Conservation (phyloP, 257 asterid genomes). For the Plantago major region DNA sequence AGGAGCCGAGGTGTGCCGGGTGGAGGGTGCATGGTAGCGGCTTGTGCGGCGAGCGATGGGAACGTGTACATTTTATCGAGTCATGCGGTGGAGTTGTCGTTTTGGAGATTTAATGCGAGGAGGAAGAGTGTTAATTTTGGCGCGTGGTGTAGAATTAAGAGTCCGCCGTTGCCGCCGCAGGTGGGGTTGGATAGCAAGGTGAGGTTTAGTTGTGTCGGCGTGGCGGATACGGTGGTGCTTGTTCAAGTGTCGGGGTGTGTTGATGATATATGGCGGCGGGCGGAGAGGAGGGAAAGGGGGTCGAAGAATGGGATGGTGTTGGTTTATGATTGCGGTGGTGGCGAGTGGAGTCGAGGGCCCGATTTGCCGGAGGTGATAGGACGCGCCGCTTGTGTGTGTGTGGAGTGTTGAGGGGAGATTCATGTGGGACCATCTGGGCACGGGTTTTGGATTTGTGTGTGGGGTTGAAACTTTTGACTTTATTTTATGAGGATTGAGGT, state of each 20-base stretch:
- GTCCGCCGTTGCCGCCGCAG: conserved; percentile 85
- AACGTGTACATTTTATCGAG: conserved; percentile 58
- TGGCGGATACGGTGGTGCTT: conserved; percentile 58
- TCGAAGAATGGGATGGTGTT: conserved; percentile 63
- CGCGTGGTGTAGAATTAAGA: conserved; percentile 63
- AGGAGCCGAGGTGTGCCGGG: conserved; percentile 65
- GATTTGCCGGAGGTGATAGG: conserved; percentile 72
- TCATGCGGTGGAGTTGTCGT: conserved; percentile 88
- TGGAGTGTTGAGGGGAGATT: conserved; percentile 47
- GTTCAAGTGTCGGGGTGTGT: conserved; percentile 79
- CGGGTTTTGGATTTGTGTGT: conserved; percentile 17
- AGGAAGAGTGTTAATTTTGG: conserved; percentile 44
- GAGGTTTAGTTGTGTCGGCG: conserved; percentile 71
- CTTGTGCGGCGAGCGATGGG: conserved; percentile 44
- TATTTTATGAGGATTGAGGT: conserved; percentile 25
- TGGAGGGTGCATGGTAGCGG: conserved; percentile 92
- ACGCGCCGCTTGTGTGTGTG: conserved; percentile 93
- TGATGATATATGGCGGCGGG: conserved; percentile 63
- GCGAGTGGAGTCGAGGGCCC: conserved; percentile 68
- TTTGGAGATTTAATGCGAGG: conserved; percentile 63
- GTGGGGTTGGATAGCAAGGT: conserved; percentile 77
- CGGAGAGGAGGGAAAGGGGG: conserved; percentile 68
- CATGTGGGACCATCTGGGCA: conserved; percentile 1
- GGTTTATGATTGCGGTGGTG: conserved; percentile 51
- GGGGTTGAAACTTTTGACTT: conserved; percentile 25